phyloP scores from a whole-genome alignment of 208 protist species.

The Acanthamoeba sp. region DNA sequence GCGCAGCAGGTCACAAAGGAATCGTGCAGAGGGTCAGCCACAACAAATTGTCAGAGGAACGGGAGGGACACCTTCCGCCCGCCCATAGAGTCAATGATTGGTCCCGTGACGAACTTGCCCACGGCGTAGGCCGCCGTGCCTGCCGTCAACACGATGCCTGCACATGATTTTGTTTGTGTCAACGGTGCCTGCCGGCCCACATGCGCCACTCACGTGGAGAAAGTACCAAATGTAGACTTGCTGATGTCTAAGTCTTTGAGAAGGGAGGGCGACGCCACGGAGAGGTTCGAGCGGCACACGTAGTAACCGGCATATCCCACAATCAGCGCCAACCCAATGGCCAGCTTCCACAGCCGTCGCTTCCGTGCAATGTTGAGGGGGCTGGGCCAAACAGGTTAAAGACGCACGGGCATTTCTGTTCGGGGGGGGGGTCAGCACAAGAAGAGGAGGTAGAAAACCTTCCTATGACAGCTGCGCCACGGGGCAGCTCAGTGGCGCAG shows the following conservation, averaged over 20 bases:
- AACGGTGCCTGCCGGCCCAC: too few species aligned
- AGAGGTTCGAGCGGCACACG: slow-evolving; percentile 68
- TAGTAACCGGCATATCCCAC: slow-evolving; percentile 67
- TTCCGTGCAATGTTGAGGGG: background rate
- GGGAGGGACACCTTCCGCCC: slow-evolving; percentile 31
- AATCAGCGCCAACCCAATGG: slow-evolving; percentile 16
- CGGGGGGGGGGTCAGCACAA: too few species aligned
- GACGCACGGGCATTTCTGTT: too few species aligned
- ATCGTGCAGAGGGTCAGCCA: background rate
- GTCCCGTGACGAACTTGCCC: slow-evolving; percentile 52
- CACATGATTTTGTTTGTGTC: too few species aligned
- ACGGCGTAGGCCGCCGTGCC: slow-evolving; percentile 61
- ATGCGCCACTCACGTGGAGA: background rate
- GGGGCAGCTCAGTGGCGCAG: too few species aligned
- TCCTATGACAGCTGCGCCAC: too few species aligned
- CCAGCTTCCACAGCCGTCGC: slow-evolving; percentile 48
- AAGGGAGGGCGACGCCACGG: slow-evolving; percentile 43
- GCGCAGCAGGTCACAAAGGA: background rate
- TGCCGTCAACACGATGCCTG: slow-evolving; percentile 62
- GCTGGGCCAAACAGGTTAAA: background rate
- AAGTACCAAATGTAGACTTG: slow-evolving; percentile 47
- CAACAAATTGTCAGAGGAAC: too few species aligned
- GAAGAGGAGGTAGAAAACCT: too few species aligned
- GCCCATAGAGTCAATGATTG: slow-evolving; percentile 52
- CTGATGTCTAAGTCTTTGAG: background rate